Evolutionary conservation across 169 alveolate species (phyloP).

Genomic region (Babesia gibsoni): DNA sequence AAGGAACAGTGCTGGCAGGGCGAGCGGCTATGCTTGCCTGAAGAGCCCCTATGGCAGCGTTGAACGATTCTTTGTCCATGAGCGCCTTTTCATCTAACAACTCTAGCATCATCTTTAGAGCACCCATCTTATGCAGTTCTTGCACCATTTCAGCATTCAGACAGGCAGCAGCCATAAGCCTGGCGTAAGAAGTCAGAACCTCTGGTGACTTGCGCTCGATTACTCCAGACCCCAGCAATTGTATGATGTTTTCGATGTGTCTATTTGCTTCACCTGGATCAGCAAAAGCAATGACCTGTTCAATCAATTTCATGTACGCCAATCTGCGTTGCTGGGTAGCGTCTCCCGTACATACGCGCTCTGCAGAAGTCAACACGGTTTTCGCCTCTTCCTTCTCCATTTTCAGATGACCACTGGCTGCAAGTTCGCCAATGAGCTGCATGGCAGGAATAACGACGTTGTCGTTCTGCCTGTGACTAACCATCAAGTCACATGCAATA

Average conservation of each 20-base stretch:
- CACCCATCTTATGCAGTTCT: constrained; percentile 56
- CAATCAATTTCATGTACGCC: constrained; percentile 32
- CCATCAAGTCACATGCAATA: constrained; percentile 20
- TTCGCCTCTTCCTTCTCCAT: neutral
- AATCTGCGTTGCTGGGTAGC: constrained; percentile 22
- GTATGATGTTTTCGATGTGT: constrained; percentile 20
- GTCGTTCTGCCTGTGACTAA: constrained; percentile 45
- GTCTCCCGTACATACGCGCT: constrained; percentile 32
- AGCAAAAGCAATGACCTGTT: neutral
- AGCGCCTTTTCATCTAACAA: constrained; percentile 59
- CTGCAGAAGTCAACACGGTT: constrained; percentile 33
- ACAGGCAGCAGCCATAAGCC: constrained; percentile 22
- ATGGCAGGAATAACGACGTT: constrained; percentile 43
- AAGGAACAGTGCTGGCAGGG: constrained; percentile 50
- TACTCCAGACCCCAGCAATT: constrained; percentile 36
- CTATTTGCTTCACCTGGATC: constrained; percentile 1
- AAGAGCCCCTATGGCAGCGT: constrained; percentile 48
- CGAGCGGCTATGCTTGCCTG: constrained; percentile 41
- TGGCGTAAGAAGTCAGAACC: constrained; percentile 15
- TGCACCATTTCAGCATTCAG: constrained; percentile 26
- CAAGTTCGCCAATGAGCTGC: constrained; percentile 43
- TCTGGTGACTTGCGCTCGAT: constrained; percentile 38
- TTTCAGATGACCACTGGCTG: constrained; percentile 1
- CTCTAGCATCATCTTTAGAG: constrained; percentile 58
- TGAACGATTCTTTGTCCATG: constrained; percentile 43